Evolutionary conservation across 768 basidiomycete genomes (phyloP), one percentile per base, ranked within the genome.

Genomic region (Baorangia bicolor): DNA sequence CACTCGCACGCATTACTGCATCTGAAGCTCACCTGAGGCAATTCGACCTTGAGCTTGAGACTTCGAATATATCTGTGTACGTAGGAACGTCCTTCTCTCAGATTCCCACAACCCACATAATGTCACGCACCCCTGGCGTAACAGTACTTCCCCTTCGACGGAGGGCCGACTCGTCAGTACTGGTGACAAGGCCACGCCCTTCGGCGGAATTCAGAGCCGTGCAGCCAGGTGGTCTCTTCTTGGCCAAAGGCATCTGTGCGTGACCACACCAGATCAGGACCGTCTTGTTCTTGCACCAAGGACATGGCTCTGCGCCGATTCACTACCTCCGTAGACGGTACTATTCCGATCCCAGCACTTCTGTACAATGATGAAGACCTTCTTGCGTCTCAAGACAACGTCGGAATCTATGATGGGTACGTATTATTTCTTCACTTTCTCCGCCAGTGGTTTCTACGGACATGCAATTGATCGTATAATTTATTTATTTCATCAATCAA

Each of bases 401-500:
- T 98, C 6, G 95, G 95, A 1, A 86, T 98, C 52, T 98, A 98
- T 65, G 87, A 94, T 61, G 93, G 92, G 94, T 95, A 70, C 58
- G 87, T 74, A 28, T 37, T 55, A 30, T 62, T 38, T 54, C 16
- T 38, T 41, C 43, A 25, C 50, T 44, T 53, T 46, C 27, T 38
- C 27, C 34, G 34, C 38, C 39, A 49, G 37, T 34, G 56, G 37
- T 61, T 58, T 60, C 57, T 35, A 56, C 53, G 55, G 55, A 59
- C 61, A 25, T 45, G 41, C 62, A 55, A 64, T 61, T 56, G 54
- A 64, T 63, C 25, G 51, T 53, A 38, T 41, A 18, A 51, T 55
- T 47, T 28, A 38, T 62, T 50, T 49, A 51, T 65, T 57, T 59
- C 68, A 69, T 56, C 67, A 72, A 61, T 56, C 60, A 58, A 64